Evolutionary conservation across 495 filamentous ascomycete species (phyloP), one percentile per base, ranked within the genome.

Genomic region (Darksidea phi): DNA sequence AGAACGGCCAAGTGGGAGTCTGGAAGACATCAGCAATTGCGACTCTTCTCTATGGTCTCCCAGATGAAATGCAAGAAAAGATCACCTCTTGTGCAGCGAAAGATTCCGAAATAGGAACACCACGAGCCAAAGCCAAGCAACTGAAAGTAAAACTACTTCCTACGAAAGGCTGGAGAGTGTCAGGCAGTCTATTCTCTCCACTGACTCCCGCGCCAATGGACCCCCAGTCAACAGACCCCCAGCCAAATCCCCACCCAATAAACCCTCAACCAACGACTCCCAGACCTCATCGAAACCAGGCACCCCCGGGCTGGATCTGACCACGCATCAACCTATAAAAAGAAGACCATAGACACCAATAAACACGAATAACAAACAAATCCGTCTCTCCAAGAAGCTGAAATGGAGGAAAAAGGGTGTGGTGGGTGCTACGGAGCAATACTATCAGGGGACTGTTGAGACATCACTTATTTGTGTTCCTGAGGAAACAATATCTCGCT

Each of bases 21-120:
- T 61, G 56, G 51, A 68, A 68, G 47, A 65, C 61, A 1, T 68
- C 66, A 11, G 61, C 66, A 12, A 26, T 68, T 11, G 66, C 66
- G 8, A 58, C 57, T 12, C 62, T 68, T 18, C 23, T 65, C 1
- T 55, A 68, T 26, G 66, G 66, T 23, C 52, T 68, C 1, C 55
- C 51, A 0, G 61, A 61, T 17, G 36, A 68, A 6, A 59, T 65
- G 55, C 66, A 62, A 41, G 23, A 50, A 15, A 57, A 68, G 53
- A 61, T 68, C 13, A 56, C 48, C 1, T 23, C 37, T 20, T 67
- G 59, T 6, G 41, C 13, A 10, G 21, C 36, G 15, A 13, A 15
- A n/a, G 15, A 7, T 15, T 38, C 36, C 8, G 15, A 15, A 32
- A 24, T 43, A 11, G 47, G 59, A 1, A 61, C 57, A 6, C 50